Evolutionary conservation across 495 filamentous ascomycete genomes (phyloP), one percentile per base, ranked within the genome.

Genomic region (Hyaloscypha hepaticicola): DNA sequence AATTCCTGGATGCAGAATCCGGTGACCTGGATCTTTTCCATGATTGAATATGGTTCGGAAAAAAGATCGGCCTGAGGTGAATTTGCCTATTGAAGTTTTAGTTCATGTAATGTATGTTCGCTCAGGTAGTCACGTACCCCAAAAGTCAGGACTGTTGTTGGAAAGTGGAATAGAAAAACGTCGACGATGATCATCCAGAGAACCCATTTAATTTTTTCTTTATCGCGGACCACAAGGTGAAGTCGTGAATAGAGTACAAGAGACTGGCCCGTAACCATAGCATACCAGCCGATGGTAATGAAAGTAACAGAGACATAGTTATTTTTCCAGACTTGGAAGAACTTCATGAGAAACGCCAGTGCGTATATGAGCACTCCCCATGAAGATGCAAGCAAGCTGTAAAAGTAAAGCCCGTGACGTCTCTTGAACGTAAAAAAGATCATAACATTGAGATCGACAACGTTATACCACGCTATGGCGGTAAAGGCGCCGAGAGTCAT

Each of bases 231-330:
- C 41, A 90, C 78, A 55, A 89, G 76, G 67, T 89, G 84, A 9
- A 90, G 80, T 21, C 87, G 82, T 2, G 87, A 89, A 75, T 86
- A 90, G 21, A 90, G 77, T 12, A 90, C 86, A 49, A 89, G 66
- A 6, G 84, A 84, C 72, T 88, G 86, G 19, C 86, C 87, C 0
- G 85, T 87, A 6, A 90, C 85, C 85, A 88, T 88, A 27, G 70
- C 70, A 64, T 78, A 83, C 87, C 87, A 90, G 27, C 87, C 87
- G 31, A 85, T 65, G 27, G 79, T 82, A 51, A 82, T 67, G n/a
- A 84, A 70, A 9, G 77, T 78, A n/a, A 60, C 38, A 74, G 7
- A 78, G 71, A 5, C 82, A 63, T 73, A 79, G 75, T 55, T 66
- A 69, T 16, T 75, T 6, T 68, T 71, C 25, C 72, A 77, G 21